phyloP scores from a whole-genome alignment of 345 rosid genomes.

The Camelina neglecta region DNA sequence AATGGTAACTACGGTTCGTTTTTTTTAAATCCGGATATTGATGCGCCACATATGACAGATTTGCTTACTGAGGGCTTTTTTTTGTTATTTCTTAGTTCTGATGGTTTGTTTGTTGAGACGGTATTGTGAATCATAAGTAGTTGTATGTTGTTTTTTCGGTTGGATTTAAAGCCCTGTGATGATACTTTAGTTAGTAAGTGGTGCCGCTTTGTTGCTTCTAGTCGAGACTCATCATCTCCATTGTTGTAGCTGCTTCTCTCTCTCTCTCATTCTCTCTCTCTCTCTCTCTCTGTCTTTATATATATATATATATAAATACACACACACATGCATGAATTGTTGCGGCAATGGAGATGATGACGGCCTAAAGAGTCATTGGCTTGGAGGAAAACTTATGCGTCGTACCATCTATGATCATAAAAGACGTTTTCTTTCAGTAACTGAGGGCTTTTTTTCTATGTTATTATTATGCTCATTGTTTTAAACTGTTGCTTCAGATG shows the following conservation, averaged over 20 bases:
- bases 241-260: neutral
- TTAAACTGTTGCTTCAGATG: too few relatives aligned
- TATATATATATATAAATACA: neutral
- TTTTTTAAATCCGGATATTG: constrained; percentile 25
- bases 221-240: constrained; percentile 25
- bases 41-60: constrained; percentile 27
- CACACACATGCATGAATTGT: neutral
- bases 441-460: constrained; percentile 2
- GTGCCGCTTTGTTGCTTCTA: constrained; percentile 26
- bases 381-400: neutral
- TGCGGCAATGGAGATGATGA: constrained; percentile 15
- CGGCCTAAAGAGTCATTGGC: constrained; percentile 22
- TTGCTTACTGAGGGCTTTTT: constrained; percentile 17
- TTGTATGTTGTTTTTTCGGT: neutral
- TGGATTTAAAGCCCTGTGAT: constrained; percentile 33
- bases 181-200: constrained; percentile 13
- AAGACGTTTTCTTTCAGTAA: neutral
- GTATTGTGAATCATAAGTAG: neutral
- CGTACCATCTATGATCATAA: constrained; percentile 6
- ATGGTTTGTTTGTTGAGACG: neutral
- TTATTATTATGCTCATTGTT: neutral
- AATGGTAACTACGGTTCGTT: constrained; percentile 1
- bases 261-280: constrained; percentile 27
- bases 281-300: constrained; percentile 3
- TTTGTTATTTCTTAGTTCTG: neutral